Evolutionary conservation across 805 yeast species (phyloP).

Genomic region (Sugiyamaella qingdaonensis): DNA sequence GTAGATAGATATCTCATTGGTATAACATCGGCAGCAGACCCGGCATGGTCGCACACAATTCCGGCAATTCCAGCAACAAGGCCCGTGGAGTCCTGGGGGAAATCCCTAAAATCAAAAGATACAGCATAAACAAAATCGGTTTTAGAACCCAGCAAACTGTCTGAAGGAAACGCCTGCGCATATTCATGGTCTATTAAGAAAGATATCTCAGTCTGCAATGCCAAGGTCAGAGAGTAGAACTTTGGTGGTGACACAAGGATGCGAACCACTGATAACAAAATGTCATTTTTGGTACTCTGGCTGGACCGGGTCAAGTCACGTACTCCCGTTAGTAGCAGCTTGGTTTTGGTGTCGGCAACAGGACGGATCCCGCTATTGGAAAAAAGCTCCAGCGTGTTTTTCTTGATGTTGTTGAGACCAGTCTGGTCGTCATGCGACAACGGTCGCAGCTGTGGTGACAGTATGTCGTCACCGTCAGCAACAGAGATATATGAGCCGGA

Average conservation of each 20-base stretch:
- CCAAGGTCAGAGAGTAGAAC: conserved; percentile 29
- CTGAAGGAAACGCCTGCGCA: conserved; percentile 40
- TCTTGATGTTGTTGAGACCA: background rate
- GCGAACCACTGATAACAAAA: conserved; percentile 38
- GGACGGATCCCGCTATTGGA: conserved; percentile 41
- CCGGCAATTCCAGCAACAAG: conserved; percentile 64
- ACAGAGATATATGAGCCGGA: conserved; percentile 40
- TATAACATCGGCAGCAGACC: conserved; percentile 35
- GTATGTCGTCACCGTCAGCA: conserved; percentile 9
- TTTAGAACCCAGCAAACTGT: conserved; percentile 52
- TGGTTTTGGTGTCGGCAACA: conserved; percentile 36
- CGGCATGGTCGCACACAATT: conserved; percentile 37
- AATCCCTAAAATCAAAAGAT: conserved; percentile 46
- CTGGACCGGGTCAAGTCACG: conserved; percentile 27
- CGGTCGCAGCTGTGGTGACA: background rate
- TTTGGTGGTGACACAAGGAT: conserved; percentile 31
- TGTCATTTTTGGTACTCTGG: conserved; percentile 7
- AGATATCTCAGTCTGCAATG: conserved; percentile 29
- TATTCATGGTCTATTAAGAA: conserved; percentile 26
- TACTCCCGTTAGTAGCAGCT: conserved; percentile 55
- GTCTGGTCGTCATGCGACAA: conserved; percentile 1
- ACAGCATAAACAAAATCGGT: conserved; percentile 57
- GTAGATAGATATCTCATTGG: conserved; percentile 53
- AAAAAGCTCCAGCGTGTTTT: conserved; percentile 9
- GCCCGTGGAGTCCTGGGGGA: conserved; percentile 61